Evolutionary conservation across 768 basidiomycete genomes (phyloP).

Genomic region (Leccinellum albellum): DNA sequence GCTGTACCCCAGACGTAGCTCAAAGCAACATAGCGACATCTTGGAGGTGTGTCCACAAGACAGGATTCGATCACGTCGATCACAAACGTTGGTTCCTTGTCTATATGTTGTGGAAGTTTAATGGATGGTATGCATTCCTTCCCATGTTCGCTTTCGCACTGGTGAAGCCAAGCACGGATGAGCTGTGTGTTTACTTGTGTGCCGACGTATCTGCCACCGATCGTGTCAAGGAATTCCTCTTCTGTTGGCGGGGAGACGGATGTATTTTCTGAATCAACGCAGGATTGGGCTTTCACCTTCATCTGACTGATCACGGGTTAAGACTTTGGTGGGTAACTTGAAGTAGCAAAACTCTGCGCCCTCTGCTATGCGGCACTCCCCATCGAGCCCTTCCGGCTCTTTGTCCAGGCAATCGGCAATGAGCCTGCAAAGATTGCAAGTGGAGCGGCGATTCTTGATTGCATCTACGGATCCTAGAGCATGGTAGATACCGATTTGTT

Average conservation of each 20-base stretch:
- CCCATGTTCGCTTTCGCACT: conserved; percentile 13
- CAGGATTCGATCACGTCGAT: conserved; percentile 15
- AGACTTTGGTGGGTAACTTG: background rate
- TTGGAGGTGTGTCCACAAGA: conserved; percentile 10
- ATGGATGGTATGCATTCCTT: conserved; percentile 1
- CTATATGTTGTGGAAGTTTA: background rate
- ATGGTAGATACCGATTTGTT: background rate
- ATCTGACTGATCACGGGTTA: background rate
- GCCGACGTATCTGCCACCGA: conserved; percentile 14
- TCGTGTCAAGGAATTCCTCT: background rate
- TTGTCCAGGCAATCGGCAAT: conserved; percentile 10
- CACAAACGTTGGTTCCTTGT: conserved; percentile 10
- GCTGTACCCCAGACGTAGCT: conserved; percentile 23
- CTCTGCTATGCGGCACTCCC: conserved; percentile 2
- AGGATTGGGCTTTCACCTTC: conserved; percentile 6
- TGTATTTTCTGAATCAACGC: background rate
- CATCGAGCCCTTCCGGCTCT: conserved; percentile 6
- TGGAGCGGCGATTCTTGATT: conserved; percentile 10
- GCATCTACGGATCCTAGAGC: conserved; percentile 12
- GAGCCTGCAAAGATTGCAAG: conserved; percentile 13
- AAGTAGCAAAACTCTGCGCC: conserved; percentile 4
- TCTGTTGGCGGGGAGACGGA: background rate
- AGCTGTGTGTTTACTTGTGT: conserved; percentile 6
- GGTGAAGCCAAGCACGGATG: conserved; percentile 13
- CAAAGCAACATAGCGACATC: conserved; percentile 23